Conservation (phyloP, 1,284 basidiomycete genomes). For the Thelephora terrestris region DNA sequence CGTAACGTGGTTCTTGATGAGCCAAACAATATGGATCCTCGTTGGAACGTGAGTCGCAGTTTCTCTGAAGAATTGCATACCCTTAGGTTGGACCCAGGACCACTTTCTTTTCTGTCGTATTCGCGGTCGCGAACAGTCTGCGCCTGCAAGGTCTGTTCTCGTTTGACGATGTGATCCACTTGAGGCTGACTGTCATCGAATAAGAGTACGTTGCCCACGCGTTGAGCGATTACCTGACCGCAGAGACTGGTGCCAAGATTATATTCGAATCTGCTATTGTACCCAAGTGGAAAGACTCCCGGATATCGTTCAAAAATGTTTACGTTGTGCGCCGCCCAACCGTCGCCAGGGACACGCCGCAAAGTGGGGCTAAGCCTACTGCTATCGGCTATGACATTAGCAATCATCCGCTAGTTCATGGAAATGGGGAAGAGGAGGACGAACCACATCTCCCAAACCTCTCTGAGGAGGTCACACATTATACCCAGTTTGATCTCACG, state of each 20-base stretch:
- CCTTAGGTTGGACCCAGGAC: constrained; percentile 43
- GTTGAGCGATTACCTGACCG: constrained; percentile 89
- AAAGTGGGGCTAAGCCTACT: constrained; percentile 33
- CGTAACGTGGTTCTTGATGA: constrained; percentile 89
- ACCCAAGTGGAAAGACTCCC: constrained; percentile 94
- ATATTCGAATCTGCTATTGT: constrained; percentile 98
- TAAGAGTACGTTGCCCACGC: constrained; percentile 81
- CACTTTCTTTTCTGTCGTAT: constrained; percentile 91
- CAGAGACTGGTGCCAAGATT: constrained; percentile 88
- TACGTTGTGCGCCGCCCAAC: constrained; percentile 80
- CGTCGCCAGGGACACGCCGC: constrained; percentile 13
- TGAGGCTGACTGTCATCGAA: neutral
- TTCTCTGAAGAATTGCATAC: neutral
- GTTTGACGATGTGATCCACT: neutral
- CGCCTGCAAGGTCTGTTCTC: constrained; percentile 65
- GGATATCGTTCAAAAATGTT: constrained; percentile 94
- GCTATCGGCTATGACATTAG: constrained; percentile 66
- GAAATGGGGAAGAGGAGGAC: constrained; percentile 44
- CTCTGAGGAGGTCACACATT: constrained; percentile 49
- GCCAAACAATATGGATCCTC: constrained; percentile 89
- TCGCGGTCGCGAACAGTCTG: constrained; percentile 83
- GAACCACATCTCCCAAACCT: constrained; percentile 15
- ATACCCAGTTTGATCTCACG: constrained; percentile 84
- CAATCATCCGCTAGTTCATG: constrained; percentile 63
- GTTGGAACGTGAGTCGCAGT: constrained; percentile 74